phyloP scores from a whole-genome alignment of 306 rosid genomes.

The Coriaria nepalensis region DNA sequence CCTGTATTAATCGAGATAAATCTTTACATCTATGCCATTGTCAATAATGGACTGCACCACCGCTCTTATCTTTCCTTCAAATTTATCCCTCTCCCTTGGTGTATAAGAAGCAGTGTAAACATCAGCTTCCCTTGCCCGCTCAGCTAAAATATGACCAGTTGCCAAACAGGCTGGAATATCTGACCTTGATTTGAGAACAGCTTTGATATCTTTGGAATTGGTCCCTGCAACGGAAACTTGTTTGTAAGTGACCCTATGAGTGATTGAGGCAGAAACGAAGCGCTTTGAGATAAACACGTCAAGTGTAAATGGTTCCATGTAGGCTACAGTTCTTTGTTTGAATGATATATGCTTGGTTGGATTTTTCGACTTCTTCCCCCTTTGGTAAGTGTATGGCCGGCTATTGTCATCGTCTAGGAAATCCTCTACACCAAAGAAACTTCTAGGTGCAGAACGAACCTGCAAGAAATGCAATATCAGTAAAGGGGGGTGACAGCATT shows the following conservation, averaged over 20 bases:
- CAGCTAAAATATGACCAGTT: conserved; percentile 60
- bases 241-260: conserved; percentile 80
- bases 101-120: conserved; percentile 72
- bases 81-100: conserved; percentile 81
- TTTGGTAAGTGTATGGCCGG: conserved; percentile 77
- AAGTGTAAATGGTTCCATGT: conserved; percentile 89
- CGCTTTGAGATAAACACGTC: conserved; percentile 90
- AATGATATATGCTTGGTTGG: conserved; percentile 77
- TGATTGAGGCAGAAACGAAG: conserved; percentile 81
- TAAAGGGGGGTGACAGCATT: no score
- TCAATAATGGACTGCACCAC: conserved; percentile 93
- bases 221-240: conserved; percentile 98
- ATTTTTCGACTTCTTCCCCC: conserved; percentile 76
- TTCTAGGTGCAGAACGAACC: conserved; percentile 64
- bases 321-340: conserved; percentile 78
- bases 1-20: conserved; percentile 51
- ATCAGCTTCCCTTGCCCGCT: conserved; percentile 89
- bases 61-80: conserved; percentile 96
- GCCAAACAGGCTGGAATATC: conserved; percentile 94
- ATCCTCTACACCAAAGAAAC: conserved; percentile 93
- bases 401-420: conserved; percentile 74
- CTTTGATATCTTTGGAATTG: conserved; percentile 91
- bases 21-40: conserved; percentile 77
- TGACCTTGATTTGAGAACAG: conserved; percentile 63
- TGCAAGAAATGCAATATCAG: conserved; percentile 13